phyloP scores from a whole-genome alignment of 2,329 filamentous ascomycete genomes.

The Xylaria sp. region DNA sequence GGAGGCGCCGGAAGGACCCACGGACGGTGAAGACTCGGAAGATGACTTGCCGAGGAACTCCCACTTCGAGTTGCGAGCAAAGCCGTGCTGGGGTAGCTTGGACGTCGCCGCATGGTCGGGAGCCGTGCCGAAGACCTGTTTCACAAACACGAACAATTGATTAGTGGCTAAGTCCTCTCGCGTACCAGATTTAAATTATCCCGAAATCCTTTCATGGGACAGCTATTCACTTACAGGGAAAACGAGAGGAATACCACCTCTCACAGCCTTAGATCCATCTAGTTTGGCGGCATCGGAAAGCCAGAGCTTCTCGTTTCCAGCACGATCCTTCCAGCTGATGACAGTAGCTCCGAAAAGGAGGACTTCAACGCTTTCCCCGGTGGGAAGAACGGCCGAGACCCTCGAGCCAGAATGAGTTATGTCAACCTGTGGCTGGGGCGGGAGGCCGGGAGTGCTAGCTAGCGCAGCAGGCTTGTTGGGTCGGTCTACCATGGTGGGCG shows the following conservation, averaged over 20 bases:
- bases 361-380: slow-evolving; percentile 86
- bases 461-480: slow-evolving; percentile 84
- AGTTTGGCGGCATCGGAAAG: slow-evolving; percentile 82
- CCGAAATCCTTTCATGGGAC: background rate
- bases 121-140: slow-evolving; percentile 84
- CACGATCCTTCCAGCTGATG: slow-evolving; percentile 88
- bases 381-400: slow-evolving; percentile 83
- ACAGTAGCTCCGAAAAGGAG: slow-evolving; percentile 94
- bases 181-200: background rate
- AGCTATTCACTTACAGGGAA: slow-evolving; percentile 77
- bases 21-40: slow-evolving; percentile 72
- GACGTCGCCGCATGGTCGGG: slow-evolving; percentile 81
- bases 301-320: slow-evolving; percentile 85
- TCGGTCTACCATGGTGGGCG: slow-evolving; percentile 76
- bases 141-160: background rate
- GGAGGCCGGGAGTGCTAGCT: slow-evolving; percentile 76
- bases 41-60: slow-evolving; percentile 92
- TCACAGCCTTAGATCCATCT: slow-evolving; percentile 88
- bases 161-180: slow-evolving; percentile 16
- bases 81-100: slow-evolving; percentile 90
- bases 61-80: slow-evolving; percentile 90
- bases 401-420: slow-evolving; percentile 76
- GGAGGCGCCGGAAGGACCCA: slow-evolving; percentile 66
- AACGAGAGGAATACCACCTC: slow-evolving; percentile 91
- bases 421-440: slow-evolving; percentile 80